These are phyloP conservation scores for Peniophora sp. DNA, from an alignment of 1,284 basidiomycete species.

Conservation along the genomic window DNA sequence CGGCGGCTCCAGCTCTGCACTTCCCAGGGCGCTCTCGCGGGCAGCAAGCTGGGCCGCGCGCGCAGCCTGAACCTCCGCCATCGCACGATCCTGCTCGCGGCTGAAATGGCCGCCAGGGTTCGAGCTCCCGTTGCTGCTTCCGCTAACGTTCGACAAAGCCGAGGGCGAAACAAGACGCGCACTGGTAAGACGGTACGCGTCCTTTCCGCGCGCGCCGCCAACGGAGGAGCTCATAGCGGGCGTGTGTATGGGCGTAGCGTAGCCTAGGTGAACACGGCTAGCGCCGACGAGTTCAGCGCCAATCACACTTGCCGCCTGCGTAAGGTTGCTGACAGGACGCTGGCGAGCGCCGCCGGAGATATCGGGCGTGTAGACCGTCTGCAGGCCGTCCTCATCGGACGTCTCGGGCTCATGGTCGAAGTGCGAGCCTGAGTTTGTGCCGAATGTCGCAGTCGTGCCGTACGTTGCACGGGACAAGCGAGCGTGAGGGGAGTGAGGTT, in stretches of 20 bases:
- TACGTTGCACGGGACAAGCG: constrained; percentile 26
- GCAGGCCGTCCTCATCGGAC: constrained; percentile 13
- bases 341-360: constrained; percentile 5
- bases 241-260: constrained; percentile 21
- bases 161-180: constrained; percentile 46
- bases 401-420: constrained; percentile 4
- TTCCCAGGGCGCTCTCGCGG: constrained; percentile 26
- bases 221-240: constrained; percentile 15
- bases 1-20: background rate
- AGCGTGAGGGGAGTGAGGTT: constrained; percentile 15
- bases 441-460: constrained; percentile 30
- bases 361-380: constrained; percentile 11
- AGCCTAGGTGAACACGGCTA: constrained; percentile 54
- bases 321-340: constrained; percentile 53
- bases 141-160: constrained; percentile 15
- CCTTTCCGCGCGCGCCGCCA: constrained; percentile 27
- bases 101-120: constrained; percentile 24
- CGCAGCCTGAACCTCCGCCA: constrained; percentile 45
- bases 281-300: constrained; percentile 52
- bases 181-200: constrained; percentile 53
- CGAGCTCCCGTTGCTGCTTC: too few relatives aligned
- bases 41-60: constrained; percentile 42
- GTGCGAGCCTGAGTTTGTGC: constrained; percentile 18
- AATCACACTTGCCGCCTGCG: constrained; percentile 50
- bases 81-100: constrained; percentile 54